Conservation (phyloP, 208 protist genomes). For the Trypanosoma scelopori region DNA sequence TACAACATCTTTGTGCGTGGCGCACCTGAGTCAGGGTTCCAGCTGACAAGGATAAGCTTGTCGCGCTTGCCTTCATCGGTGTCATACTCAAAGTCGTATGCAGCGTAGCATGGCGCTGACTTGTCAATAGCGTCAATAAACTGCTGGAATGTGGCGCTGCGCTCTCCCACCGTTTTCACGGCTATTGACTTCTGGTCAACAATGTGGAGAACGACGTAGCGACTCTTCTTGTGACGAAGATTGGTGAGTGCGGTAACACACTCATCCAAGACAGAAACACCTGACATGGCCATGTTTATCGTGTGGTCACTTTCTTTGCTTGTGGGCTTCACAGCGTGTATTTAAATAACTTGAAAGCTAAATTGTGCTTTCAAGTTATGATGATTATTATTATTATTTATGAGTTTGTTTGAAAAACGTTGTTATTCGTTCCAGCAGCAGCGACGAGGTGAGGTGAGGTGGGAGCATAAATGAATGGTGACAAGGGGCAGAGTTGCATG, state of each 20-base stretch:
- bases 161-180: constrained; percentile 54
- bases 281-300: constrained; percentile 80
- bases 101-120: constrained; percentile 85
- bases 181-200: constrained; percentile 81
- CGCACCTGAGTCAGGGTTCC: constrained; percentile 80
- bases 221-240: constrained; percentile 82
- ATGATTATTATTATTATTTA: background rate
- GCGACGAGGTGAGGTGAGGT: too few species aligned
- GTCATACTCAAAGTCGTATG: constrained; percentile 90
- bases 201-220: constrained; percentile 88
- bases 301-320: constrained; percentile 2
- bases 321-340: background rate
- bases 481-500: background rate
- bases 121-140: constrained; percentile 69
- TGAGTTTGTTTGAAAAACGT: too few species aligned
- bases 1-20: constrained; percentile 88
- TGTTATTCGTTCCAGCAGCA: too few species aligned
- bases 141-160: constrained; percentile 63
- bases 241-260: constrained; percentile 64
- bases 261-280: constrained; percentile 74
- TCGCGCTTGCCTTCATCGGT: constrained; percentile 65
- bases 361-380: too few species aligned
- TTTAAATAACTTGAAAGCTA: too few species aligned
- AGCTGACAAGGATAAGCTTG: constrained; percentile 91
- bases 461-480: too few species aligned